phyloP scores from a whole-genome alignment of 164 flowering plant genomes.

The Tetrastigma voinierianum region DNA sequence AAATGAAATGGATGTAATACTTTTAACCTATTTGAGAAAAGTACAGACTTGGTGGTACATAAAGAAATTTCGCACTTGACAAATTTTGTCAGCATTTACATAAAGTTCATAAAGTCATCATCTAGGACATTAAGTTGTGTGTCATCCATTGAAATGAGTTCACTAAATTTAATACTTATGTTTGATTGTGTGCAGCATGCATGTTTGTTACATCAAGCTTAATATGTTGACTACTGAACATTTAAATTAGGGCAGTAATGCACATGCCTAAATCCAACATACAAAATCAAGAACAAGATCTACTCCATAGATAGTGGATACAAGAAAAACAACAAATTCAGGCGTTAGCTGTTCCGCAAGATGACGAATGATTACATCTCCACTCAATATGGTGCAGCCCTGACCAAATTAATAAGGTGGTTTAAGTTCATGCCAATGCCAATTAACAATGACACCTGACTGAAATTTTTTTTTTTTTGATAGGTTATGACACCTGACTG shows the following conservation, averaged over 20 bases:
- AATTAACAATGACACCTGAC: constrained; percentile 1
- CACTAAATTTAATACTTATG: too few species aligned
- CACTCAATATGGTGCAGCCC: constrained; percentile 98
- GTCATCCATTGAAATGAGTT: too few species aligned
- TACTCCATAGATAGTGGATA: constrained; percentile 46
- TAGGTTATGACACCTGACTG: constrained; percentile 6
- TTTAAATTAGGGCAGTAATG: not conserved
- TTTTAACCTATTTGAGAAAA: too few species aligned
- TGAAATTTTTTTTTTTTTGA: too few species aligned
- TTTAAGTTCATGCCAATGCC: not conserved
- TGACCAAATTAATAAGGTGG: constrained; percentile 25
- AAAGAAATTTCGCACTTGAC: too few species aligned
- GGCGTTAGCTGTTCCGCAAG: constrained; percentile 79
- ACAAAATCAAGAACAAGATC: not conserved
- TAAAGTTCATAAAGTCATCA: too few species aligned
- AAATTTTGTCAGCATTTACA: too few species aligned
- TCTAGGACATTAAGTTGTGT: too few species aligned
- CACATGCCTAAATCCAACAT: not conserved
- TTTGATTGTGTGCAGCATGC: not conserved
- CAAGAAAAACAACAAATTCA: constrained; percentile 90
- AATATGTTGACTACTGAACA: not conserved
- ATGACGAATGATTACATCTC: constrained; percentile 92
- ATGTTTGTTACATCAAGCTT: not conserved
- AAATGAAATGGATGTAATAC: too few species aligned
- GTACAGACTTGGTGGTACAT: too few species aligned